Base-by-base conservation (phyloP, 768 basidiomycete species). In the Hydnum rufescens region DNA sequence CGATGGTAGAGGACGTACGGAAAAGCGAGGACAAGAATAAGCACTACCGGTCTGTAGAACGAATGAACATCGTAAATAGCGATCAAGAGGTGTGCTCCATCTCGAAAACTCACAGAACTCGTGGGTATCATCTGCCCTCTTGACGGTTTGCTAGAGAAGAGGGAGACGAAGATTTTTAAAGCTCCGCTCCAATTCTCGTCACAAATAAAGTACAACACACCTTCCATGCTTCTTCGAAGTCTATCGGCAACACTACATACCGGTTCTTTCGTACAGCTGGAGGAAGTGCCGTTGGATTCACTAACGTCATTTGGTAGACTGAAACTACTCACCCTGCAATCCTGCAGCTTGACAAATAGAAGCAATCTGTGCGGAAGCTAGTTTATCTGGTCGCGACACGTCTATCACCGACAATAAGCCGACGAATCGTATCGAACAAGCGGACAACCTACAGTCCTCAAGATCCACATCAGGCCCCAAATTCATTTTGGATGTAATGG, bases 151-250 rank as follows among this genome's bases (percentile, higher is more conserved):
- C 90, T 95, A 71, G 57, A 58, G 55, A 55, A 59, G 49, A 56
- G 55, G 52, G 52, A 58, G 54, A 59, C 44, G 49, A 57, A 44
- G 36, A 55, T 58, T n/a, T 19, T 28, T 16, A 25, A 5, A n/a
- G n/a, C n/a, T 23, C 16, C 39, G 32, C 16, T 52, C n/a, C n/a
- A n/a, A n/a, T n/a, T n/a, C n/a, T 32, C 44, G 43, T 59, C 36
- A 53, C 57, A 58, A 55, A 55, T 62, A 71, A 78, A 80, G 31
- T 16, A 77, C 58, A 74, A 76, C 85, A 62, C 58, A 93, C 90
- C 75, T 96, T 97, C 92, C 92, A 99, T 63, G 90, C 90, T 66
- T 97, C 93, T 64, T 99, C 95, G 61, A 99, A 97, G 74, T 99
- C 95, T 13, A 82, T 76, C 0, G 95, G 93, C 22, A 97, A 70